These are phyloP conservation scores for Magnusiomyces suaveolens DNA, from an alignment of 1,139 yeast species.

Conservation along the genomic window DNA sequence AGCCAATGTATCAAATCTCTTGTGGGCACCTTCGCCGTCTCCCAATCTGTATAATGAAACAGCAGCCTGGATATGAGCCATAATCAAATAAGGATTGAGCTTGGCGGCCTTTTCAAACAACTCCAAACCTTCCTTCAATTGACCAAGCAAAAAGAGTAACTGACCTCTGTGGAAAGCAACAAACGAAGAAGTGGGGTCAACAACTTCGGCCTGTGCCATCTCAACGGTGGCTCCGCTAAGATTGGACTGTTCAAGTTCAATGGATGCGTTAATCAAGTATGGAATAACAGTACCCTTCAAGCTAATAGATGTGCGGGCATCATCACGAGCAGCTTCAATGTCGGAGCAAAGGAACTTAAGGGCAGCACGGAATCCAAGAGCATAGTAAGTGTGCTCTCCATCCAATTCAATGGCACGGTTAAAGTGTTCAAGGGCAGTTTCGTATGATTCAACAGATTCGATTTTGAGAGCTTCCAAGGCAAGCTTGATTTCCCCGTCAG, in stretches of 20 bases:
- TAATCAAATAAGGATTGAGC: slow-evolving; percentile 66
- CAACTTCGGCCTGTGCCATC: slow-evolving; percentile 60
- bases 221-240: slow-evolving; percentile 55
- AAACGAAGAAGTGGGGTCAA: slow-evolving; percentile 69
- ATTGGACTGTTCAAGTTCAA: slow-evolving; percentile 65
- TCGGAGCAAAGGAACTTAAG: slow-evolving; percentile 76
- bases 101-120: slow-evolving; percentile 71
- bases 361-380: slow-evolving; percentile 76
- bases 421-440: slow-evolving; percentile 60
- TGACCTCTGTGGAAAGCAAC: slow-evolving; percentile 93
- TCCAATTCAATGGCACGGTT: slow-evolving; percentile 49
- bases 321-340: slow-evolving; percentile 49
- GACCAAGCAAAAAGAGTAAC: slow-evolving; percentile 70
- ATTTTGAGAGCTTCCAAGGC: slow-evolving; percentile 56
- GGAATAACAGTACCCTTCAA: slow-evolving; percentile 73
- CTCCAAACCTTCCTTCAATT: slow-evolving; percentile 60
- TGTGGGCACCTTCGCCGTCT: slow-evolving; percentile 48
- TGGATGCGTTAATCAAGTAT: slow-evolving; percentile 72
- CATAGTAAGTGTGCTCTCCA: slow-evolving; percentile 43
- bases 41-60: slow-evolving; percentile 85
- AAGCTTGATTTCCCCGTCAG: slow-evolving; percentile 54
- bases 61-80: slow-evolving; percentile 85
- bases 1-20: slow-evolving; percentile 63
- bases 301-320: slow-evolving; percentile 54
- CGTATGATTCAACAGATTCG: slow-evolving; percentile 64